phyloP scores from a whole-genome alignment of 1,284 basidiomycete genomes.

The Quambalaria eucalypti region DNA sequence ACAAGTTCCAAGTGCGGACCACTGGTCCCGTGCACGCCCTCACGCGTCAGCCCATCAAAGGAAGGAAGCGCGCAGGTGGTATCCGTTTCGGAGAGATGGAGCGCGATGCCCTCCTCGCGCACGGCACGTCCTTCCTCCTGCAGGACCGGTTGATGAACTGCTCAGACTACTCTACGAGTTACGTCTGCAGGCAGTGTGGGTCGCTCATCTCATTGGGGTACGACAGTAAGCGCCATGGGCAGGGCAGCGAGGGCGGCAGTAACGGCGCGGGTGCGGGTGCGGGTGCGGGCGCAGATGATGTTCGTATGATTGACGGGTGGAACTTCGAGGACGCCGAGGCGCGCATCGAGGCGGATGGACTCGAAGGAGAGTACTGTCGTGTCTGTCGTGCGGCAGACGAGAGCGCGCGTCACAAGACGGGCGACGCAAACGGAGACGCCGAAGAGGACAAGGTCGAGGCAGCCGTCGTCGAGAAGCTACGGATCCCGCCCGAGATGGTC shows the following conservation, averaged over 20 bases:
- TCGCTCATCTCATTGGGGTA: slow-evolving; percentile 77
- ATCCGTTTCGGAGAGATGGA: slow-evolving; percentile 99
- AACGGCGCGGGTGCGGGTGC: no score
- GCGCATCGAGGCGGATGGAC: slow-evolving; percentile 11
- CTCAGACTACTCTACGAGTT: slow-evolving; percentile 96
- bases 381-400: slow-evolving; percentile 34
- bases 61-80: slow-evolving; percentile 93
- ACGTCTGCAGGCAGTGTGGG: slow-evolving; percentile 94
- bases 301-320: neutral
- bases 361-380: slow-evolving; percentile 42
- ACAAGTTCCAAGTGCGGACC: slow-evolving; percentile 98
- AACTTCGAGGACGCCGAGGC: neutral
- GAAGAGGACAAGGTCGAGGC: neutral
- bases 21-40: slow-evolving; percentile 92
- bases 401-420: slow-evolving; percentile 12
- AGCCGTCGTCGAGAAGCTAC: slow-evolving; percentile 13
- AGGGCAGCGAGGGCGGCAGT: neutral
- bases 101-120: slow-evolving; percentile 92
- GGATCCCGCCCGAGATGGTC: slow-evolving; percentile 20
- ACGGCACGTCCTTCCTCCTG: slow-evolving; percentile 93
- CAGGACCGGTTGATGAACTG: slow-evolving; percentile 99
- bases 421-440: slow-evolving; percentile 11
- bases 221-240: slow-evolving; percentile 16
- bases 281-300: neutral
- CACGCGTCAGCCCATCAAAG: slow-evolving; percentile 96